Conservation (phyloP, 257 asterid species). For the Solanum dulcamara region DNA sequence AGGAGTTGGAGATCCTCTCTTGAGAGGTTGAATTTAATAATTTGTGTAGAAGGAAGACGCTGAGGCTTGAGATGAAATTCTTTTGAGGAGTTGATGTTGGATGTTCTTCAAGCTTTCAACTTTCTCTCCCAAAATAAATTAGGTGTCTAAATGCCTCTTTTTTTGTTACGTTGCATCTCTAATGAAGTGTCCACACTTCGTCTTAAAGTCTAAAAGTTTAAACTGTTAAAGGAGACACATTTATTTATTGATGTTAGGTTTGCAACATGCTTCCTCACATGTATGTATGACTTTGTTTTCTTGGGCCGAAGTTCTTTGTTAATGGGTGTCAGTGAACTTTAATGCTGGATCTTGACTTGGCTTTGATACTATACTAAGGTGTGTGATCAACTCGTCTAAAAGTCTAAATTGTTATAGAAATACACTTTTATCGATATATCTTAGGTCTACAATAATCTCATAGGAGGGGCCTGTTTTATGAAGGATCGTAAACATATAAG, state of each 20-base stretch:
- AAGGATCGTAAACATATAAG: neutral
- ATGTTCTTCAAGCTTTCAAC: neutral
- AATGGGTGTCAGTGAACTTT: neutral
- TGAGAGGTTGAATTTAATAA: neutral
- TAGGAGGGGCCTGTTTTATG: neutral
- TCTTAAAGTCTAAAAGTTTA: neutral
- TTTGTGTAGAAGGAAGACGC: neutral
- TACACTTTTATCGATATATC: neutral
- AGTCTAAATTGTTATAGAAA: neutral
- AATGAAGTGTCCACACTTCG: neutral
- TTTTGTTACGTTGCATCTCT: neutral
- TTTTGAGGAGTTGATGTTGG: neutral
- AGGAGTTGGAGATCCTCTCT: neutral
- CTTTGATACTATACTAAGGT: neutral
- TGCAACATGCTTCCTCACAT: neutral
- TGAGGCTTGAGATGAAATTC: neutral
- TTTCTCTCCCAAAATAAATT: neutral
- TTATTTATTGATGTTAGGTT: neutral
- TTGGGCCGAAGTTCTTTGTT: neutral
- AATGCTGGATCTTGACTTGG: neutral
- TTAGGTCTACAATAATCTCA: neutral
- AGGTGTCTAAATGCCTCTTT: neutral
- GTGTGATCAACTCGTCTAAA: neutral
- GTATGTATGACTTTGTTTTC: neutral
- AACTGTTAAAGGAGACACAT: neutral